A percentile compares a stretch with the other conserved stretches of the same genome.
Conservation (phyloP, 2,329 filamentous ascomycete genomes). For the Pyricularia sp. region DNA sequence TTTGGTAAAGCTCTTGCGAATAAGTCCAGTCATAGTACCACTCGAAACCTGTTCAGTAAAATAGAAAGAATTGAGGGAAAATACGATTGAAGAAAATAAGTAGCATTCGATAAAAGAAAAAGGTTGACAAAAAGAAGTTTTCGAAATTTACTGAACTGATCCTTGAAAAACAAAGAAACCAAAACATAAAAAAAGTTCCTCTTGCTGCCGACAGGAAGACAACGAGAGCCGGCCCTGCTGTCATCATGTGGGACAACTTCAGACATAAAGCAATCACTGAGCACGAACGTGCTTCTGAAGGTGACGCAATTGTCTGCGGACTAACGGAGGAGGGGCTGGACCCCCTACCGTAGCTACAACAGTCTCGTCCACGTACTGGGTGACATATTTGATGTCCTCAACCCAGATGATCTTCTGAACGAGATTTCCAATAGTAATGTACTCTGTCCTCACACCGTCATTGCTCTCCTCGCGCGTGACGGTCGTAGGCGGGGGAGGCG, state of each 20-base stretch:
- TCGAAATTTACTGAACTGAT: neutral
- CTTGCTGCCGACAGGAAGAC: neutral
- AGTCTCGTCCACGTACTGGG: constrained; percentile 29
- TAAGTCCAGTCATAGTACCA: neutral
- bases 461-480: constrained; percentile 22
- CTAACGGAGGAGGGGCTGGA: constrained; percentile 13
- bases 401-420: constrained; percentile 50
- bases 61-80: neutral
- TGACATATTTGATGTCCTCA: constrained; percentile 44
- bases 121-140: constrained; percentile 2
- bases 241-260: constrained; percentile 4
- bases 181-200: neutral
- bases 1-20: neutral
- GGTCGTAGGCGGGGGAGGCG: constrained; percentile 17
- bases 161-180: neutral
- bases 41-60: neutral
- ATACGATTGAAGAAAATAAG: neutral
- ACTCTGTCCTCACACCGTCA: constrained; percentile 40
- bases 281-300: constrained; percentile 13
- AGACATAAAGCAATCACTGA: neutral
- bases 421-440: constrained; percentile 35
- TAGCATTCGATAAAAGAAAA: constrained; percentile 9
- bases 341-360: constrained; percentile 29
- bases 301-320: constrained; percentile 27
- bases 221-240: neutral